Evolutionary conservation across 2,329 filamentous ascomycete species (phyloP).

Genomic region (Ceratocystis alfenasii): DNA sequence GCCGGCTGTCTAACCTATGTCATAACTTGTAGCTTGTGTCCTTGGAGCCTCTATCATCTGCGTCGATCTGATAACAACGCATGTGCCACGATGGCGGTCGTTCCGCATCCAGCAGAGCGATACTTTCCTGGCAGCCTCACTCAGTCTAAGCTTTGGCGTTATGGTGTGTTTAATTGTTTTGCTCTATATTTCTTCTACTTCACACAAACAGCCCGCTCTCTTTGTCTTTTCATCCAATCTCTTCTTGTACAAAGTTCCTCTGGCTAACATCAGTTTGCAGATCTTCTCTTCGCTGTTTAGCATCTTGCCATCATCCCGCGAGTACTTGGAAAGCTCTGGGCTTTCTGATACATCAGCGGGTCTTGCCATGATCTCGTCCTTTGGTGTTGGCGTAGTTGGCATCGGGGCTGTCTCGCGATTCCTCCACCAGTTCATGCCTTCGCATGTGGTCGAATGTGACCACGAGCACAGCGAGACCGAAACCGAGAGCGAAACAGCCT

Average conservation of each 20-base stretch:
- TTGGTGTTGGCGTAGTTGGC: slow-evolving; percentile 59
- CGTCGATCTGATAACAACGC: slow-evolving; percentile 64
- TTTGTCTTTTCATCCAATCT: background rate
- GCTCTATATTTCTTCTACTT: slow-evolving; percentile 6
- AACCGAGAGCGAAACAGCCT: background rate
- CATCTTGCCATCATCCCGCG: slow-evolving; percentile 79
- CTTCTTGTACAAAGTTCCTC: slow-evolving; percentile 14
- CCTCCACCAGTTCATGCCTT: slow-evolving; percentile 62
- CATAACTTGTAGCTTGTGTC: slow-evolving; percentile 43
- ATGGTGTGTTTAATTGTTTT: slow-evolving; percentile 52
- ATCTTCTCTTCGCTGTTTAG: slow-evolving; percentile 84
- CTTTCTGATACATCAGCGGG: slow-evolving; percentile 56
- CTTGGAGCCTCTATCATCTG: slow-evolving; percentile 76
- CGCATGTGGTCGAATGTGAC: slow-evolving; percentile 70
- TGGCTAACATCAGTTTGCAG: slow-evolving; percentile 36
- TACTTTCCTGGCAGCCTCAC: slow-evolving; percentile 70
- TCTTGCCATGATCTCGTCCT: slow-evolving; percentile 56
- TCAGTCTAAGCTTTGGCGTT: slow-evolving; percentile 89
- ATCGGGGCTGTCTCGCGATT: slow-evolving; percentile 63
- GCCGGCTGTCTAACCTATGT: background rate
- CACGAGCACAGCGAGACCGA: slow-evolving; percentile 50
- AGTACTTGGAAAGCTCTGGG: slow-evolving; percentile 59
- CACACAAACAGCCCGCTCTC: background rate
- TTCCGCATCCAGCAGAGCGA: slow-evolving; percentile 88
- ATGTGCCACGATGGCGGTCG: slow-evolving; percentile 57